phyloP scores from a whole-genome alignment of 192 early-diverging fungal species.

The Haplosporangium gracile region DNA sequence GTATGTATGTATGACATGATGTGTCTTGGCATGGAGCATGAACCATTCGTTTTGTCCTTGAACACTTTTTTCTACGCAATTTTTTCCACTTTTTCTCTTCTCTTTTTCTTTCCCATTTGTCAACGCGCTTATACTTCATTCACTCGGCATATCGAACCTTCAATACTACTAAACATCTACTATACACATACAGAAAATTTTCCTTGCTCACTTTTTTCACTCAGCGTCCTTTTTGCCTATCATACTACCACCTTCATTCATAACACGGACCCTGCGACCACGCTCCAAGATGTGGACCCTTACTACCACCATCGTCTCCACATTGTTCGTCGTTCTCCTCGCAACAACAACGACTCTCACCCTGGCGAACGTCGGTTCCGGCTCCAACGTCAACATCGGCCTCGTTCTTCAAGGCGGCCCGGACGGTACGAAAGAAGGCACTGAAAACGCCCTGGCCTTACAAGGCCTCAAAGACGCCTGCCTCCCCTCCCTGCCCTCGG shows the following conservation, averaged over 20 bases:
- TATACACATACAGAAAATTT: neutral
- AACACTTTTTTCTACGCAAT: too few relatives aligned
- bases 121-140: too few relatives aligned
- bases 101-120: too few relatives aligned
- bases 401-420: conserved; percentile 54
- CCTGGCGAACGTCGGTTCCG: neutral
- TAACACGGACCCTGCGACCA: neutral
- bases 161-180: neutral
- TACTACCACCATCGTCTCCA: neutral
- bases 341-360: neutral
- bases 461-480: conserved; percentile 53
- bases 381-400: conserved; percentile 30
- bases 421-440: conserved; percentile 51
- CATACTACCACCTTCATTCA: neutral
- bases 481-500: conserved; percentile 1
- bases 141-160: too few relatives aligned
- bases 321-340: neutral
- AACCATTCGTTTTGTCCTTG: too few relatives aligned
- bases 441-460: conserved; percentile 41
- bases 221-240: neutral
- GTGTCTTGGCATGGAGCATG: too few relatives aligned
- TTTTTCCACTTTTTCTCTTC: too few relatives aligned
- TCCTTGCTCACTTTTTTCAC: neutral
- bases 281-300: neutral
- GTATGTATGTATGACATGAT: too few relatives aligned